Evolutionary conservation across 176 grass and related monocot species (phyloP), one percentile per base, ranked within the genome.

Genomic region (Oryza punctata): DNA sequence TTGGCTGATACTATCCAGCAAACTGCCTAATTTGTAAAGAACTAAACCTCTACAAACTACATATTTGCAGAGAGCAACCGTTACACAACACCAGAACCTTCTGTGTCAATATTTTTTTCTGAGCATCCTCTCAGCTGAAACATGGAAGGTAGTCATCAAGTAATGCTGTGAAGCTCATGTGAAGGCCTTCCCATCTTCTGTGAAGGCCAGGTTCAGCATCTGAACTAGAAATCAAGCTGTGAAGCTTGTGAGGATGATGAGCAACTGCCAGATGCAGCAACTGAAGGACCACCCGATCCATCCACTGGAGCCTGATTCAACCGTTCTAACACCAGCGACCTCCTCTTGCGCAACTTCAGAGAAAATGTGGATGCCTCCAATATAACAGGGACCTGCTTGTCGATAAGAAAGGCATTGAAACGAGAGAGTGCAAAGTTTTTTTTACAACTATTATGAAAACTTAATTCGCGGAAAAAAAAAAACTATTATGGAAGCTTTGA

Each of bases 241-340:
- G 90, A 90, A 83, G 89, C 85, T 88, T 90, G 82, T 4, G 91
- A 80, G 1, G 89, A 85, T 3, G 88, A 79, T 30, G 89, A 87
- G 87, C 96, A 98, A 78, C 87, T 78, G n/a, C 85, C 81, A 78
- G 91, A 90, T 72, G 85, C 49, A 74, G 65, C 85, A 67, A 77
- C 81, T 0, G 93, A 96, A 70, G 89, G 50, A 43, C 89, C 83
- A n/a, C 87, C 95, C 66, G 96, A 98, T 64, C 85, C 87, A 12
- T 98, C 93, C 9, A 95, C 91, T 15, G 96, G 93, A 83, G 91
- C 96, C 70, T 96, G 93, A 84, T 98, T 95, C 85, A 98, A 81
- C 74, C 89, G 86, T 45, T 98, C 96, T 10, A 98, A 78, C 68
- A 95, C 70, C 69, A 98, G 81, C 25, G 89, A 95, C 44, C 91